Evolutionary conservation across 345 rosid genomes (phyloP), one percentile per base, ranked within the genome.

Genomic region (Pistacia atlantica): DNA sequence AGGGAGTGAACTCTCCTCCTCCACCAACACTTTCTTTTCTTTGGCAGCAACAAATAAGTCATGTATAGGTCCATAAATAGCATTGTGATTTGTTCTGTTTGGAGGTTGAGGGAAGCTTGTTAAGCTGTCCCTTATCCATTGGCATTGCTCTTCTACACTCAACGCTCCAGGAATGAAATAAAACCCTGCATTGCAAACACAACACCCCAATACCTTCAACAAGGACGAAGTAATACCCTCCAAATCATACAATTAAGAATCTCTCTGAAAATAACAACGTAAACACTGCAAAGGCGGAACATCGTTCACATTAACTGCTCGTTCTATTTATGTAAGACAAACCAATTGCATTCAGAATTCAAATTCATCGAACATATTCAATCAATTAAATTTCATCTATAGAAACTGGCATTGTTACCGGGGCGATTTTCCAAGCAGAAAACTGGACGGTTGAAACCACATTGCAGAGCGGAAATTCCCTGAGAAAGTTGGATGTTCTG

Each of bases 61-160:
- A 76, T 72, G 56, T 76, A 92, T 78, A 11, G 97, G 93, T 72
- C 99, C 98, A 59, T 93, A 90, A 17, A 90, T 79, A 0, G 92
- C 97, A 86, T 91, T 91, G 81, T 93, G 97, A 69, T 96, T 92
- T 6, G 97, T 93, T 84, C 97, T 89, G 70, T 96, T 96, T 0
- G 95, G 98, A 71, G 98, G 99, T 80, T 93, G 97, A 0, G 91
- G 94, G 69, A 93, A 96, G 71, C 75, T 85, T 18, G 54, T 84
- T 74, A 93, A 89, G 72, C 97, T 89, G 88, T 92, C 95, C 83
- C 86, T 87, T 71, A 90, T 89, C 97, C 98, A 92, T 63, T n/a
- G 80, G 81, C 97, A 88, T 80, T 95, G 97, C 77, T 95, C 97
- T 62, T 91, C 88, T 49, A 93, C 62, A 78, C 82, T 85, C 86